These are phyloP conservation scores for barley (Hordeum vulgare) DNA, from an alignment of 176 grass and related monocot genomes.

Conservation along the genomic window DNA sequence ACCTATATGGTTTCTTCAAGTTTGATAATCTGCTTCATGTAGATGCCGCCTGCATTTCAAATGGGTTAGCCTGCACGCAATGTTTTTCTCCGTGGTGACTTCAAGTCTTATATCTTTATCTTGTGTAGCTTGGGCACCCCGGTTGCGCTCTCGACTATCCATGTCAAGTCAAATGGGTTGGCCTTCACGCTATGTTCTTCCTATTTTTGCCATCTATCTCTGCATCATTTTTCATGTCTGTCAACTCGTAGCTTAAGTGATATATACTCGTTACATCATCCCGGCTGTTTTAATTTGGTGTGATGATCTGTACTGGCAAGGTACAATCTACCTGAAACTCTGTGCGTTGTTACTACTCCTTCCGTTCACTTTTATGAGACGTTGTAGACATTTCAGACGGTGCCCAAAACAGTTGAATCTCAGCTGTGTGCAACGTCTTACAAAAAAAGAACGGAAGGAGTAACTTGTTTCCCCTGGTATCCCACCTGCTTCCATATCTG, in stretches of 20 bases:
- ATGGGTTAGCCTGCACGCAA: background rate
- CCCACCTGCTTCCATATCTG: background rate
- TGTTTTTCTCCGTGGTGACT: background rate
- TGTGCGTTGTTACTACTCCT: background rate
- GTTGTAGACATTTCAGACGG: no score
- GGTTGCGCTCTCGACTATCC: slow-evolving; percentile 12
- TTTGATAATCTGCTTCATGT: slow-evolving; percentile 7
- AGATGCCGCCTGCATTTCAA: background rate
- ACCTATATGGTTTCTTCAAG: slow-evolving; percentile 7
- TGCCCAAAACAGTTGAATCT: no score
- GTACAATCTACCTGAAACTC: background rate
- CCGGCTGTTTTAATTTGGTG: background rate
- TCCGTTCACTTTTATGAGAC: no score
- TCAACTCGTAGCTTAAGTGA: background rate
- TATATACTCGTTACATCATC: background rate
- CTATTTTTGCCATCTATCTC: background rate
- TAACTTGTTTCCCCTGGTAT: background rate
- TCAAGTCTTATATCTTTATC: background rate
- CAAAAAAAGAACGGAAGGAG: no score
- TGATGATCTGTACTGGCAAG: background rate
- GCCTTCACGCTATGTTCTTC: background rate
- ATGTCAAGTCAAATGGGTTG: background rate
- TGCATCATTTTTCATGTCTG: background rate
- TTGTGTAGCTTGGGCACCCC: background rate
- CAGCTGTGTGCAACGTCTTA: no score